These are phyloP conservation scores for Fusarium pilosicola DNA, from an alignment of 2,329 filamentous ascomycete species.

Conservation along the genomic window DNA sequence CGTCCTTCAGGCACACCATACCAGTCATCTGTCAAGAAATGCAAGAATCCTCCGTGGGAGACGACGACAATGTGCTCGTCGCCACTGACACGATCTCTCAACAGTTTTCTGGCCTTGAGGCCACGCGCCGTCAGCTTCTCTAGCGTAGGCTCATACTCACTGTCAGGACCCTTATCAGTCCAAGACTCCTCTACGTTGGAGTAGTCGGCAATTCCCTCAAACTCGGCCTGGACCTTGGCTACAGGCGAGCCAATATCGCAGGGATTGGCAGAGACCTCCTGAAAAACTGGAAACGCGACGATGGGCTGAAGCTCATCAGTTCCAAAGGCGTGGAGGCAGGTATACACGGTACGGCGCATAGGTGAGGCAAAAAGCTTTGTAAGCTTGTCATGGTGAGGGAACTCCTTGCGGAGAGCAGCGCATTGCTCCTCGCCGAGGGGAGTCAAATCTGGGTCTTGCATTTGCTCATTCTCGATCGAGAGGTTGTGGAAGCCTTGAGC, in stretches of 20 bases:
- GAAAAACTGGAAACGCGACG: conserved; percentile 76
- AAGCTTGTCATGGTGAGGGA: conserved; percentile 72
- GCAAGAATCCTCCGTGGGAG: conserved; percentile 84
- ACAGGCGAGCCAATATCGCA: conserved; percentile 78
- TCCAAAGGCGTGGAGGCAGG: conserved; percentile 75
- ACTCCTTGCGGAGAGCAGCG: conserved; percentile 65
- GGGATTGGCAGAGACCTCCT: conserved; percentile 79
- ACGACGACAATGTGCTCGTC: conserved; percentile 78
- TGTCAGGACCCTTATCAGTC: conserved; percentile 70
- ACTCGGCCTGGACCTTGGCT: conserved; percentile 67
- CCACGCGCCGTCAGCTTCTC: conserved; percentile 70
- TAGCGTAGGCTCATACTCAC: conserved; percentile 58
- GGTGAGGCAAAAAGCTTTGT: conserved; percentile 82
- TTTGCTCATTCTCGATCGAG: conserved; percentile 70
- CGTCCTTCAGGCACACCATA: conserved; percentile 61
- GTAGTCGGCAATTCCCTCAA: conserved; percentile 71
- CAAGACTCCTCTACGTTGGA: conserved; percentile 70
- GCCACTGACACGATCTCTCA: conserved; percentile 60
- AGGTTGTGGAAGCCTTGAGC: conserved; percentile 87
- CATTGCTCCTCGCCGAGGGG: conserved; percentile 81
- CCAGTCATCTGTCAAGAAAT: conserved; percentile 88
- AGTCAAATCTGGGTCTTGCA: conserved; percentile 84
- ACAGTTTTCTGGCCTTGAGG: conserved; percentile 65
- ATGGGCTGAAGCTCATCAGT: conserved; percentile 60
- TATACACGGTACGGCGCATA: conserved; percentile 82